Percentiles rank a stretch among this genome's conserved stretches.
Conservation (phyloP, 768 basidiomycete genomes). For the Pleurotus tuber-regium region DNA sequence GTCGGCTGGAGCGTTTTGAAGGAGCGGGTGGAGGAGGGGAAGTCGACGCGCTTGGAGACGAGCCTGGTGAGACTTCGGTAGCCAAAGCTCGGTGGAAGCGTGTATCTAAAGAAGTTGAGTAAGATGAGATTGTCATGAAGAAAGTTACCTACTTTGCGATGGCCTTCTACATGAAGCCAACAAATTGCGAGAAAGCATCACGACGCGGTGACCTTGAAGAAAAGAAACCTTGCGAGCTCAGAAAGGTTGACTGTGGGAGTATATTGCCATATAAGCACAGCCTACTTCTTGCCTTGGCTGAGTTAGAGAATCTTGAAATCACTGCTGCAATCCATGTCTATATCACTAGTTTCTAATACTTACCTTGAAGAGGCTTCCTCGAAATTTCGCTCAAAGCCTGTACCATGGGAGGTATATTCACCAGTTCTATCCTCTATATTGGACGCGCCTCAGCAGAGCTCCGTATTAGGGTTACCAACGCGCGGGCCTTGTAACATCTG, state of each 20-base stretch:
- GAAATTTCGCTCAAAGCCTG: constrained; percentile 86
- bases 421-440: background rate
- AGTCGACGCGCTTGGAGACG: constrained; percentile 18
- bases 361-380: constrained; percentile 86
- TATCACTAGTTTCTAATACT: constrained; percentile 73
- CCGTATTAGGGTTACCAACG: constrained; percentile 84
- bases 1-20: constrained; percentile 28
- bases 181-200: constrained; percentile 32
- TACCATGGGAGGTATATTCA: constrained; percentile 88
- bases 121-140: background rate
- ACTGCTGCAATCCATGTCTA: constrained; percentile 49
- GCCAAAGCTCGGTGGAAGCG: constrained; percentile 38
- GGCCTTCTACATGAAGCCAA: constrained; percentile 28
- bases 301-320: background rate
- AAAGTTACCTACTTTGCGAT: constrained; percentile 22
- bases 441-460: constrained; percentile 15
- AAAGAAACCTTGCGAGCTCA: constrained; percentile 1
- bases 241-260: constrained; percentile 5
- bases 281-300: constrained; percentile 6
- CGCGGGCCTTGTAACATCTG: constrained; percentile 82
- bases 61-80: constrained; percentile 33
- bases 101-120: constrained; percentile 4
- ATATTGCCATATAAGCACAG: background rate
- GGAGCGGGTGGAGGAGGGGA: constrained; percentile 15
- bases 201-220: background rate